A percentile compares a stretch with the other conserved stretches of the same genome.
Evolutionary conservation across 768 basidiomycete genomes (phyloP).

Genomic region (Rhizopogon salebrosus): DNA sequence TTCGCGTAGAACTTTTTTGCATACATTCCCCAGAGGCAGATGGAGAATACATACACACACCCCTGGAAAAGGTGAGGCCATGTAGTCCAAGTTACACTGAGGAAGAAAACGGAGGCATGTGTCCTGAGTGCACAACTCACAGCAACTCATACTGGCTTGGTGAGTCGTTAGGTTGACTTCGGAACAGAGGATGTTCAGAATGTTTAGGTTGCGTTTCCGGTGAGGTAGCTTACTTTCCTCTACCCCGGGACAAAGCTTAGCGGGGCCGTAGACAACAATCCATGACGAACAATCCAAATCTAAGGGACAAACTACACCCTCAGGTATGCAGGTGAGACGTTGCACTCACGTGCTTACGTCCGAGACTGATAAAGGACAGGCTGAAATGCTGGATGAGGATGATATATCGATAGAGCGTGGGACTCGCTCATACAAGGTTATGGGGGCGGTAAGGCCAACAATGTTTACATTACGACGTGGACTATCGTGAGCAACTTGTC

Average conservation of each 20-base stretch:
- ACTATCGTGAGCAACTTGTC: neutral
- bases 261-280: conserved; percentile 8
- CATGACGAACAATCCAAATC: conserved; percentile 4
- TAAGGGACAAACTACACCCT: neutral
- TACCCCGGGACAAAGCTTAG: neutral
- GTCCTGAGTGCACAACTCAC: no score
- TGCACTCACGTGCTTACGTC: neutral
- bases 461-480: neutral
- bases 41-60: no score
- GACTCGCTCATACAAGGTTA: conserved; percentile 2
- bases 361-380: neutral
- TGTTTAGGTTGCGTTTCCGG: neutral
- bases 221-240: neutral
- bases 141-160: no score
- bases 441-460: neutral
- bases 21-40: no score
- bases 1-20: no score
- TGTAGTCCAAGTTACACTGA: no score
- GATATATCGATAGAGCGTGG: conserved; percentile 40
- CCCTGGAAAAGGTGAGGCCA: no score
- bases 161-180: conserved; percentile 9
- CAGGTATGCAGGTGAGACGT: neutral
- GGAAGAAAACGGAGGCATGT: no score
- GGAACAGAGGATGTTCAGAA: neutral
- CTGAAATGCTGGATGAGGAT: conserved; percentile 30